Evolutionary conservation across 1,139 yeast species (phyloP).

Genomic region (Yamadazyma jaroonii): DNA sequence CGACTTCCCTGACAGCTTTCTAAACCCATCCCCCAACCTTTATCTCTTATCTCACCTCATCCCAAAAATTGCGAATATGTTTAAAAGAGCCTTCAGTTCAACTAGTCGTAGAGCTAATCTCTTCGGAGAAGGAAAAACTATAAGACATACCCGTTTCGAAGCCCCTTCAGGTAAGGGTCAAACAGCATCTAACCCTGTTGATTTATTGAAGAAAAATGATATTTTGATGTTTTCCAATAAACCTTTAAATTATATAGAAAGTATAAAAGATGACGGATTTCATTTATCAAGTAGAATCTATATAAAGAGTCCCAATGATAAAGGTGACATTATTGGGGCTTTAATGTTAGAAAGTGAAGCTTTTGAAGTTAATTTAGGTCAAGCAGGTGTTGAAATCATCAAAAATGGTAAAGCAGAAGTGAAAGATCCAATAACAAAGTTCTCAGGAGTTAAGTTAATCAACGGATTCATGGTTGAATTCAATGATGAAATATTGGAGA

Average conservation of each 20-base stretch:
- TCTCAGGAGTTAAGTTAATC: constrained; percentile 17
- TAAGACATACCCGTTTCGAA: constrained; percentile 16
- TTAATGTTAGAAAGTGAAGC: constrained; percentile 63
- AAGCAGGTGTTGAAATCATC: constrained; percentile 1
- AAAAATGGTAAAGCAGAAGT: not conserved
- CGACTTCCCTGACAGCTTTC: too few relatives aligned
- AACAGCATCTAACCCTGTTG: constrained; percentile 45
- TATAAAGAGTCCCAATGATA: constrained; percentile 45
- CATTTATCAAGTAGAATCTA: constrained; percentile 38
- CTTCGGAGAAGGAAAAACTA: constrained; percentile 32
- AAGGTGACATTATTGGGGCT: constrained; percentile 48
- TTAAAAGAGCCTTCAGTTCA: not conserved
- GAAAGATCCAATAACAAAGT: constrained; percentile 9
- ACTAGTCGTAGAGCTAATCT: constrained; percentile 8
- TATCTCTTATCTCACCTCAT: too few relatives aligned
- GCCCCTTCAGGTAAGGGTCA: constrained; percentile 41
- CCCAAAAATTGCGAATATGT: too few relatives aligned
- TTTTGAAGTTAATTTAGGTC: constrained; percentile 53
- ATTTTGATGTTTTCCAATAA: constrained; percentile 42
- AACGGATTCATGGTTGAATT: constrained; percentile 47
- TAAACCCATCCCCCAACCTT: too few relatives aligned
- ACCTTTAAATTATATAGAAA: constrained; percentile 45
- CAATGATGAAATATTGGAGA: constrained; percentile 37
- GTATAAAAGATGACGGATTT: constrained; percentile 39
- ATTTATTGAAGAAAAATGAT: constrained; percentile 43